These are phyloP conservation scores for Auxenochlorella pyrenoidosa DNA, from an alignment of 139 green algal species.

Conservation along the genomic window DNA sequence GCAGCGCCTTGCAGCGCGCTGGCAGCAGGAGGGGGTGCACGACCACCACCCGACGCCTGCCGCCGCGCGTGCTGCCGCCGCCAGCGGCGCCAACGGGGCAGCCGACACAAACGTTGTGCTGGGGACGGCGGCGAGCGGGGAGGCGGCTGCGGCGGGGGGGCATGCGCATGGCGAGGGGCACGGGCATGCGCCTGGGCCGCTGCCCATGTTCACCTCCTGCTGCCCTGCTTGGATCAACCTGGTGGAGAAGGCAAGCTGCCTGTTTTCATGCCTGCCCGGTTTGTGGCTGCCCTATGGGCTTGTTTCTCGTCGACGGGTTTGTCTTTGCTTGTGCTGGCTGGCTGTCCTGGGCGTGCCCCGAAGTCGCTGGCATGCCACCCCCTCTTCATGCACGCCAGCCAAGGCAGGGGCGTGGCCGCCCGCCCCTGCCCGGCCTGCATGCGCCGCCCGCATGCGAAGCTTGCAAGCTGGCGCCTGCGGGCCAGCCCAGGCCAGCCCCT, in stretches of 20 bases:
- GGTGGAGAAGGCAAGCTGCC: background rate
- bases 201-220: slow-evolving; percentile 83
- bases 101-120: background rate
- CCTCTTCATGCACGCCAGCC: no score
- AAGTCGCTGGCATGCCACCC: no score
- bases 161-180: background rate
- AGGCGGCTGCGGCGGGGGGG: background rate
- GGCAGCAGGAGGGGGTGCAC: background rate
- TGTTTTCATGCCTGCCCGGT: background rate
- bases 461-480: no score
- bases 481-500: no score
- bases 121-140: background rate
- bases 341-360: background rate
- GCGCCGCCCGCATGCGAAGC: no score
- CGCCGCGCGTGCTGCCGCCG: background rate
- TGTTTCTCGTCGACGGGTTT: background rate
- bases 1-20: slow-evolving; percentile 40
- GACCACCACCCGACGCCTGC: background rate
- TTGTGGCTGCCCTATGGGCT: no score
- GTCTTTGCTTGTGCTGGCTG: background rate
- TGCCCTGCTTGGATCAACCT: slow-evolving; percentile 64
- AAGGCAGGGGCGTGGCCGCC: no score
- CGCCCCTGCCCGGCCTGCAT: no score
- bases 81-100: no score
- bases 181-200: slow-evolving; percentile 18